Conservation (phyloP, 495 filamentous ascomycete species). For the Xylaria venustula region DNA sequence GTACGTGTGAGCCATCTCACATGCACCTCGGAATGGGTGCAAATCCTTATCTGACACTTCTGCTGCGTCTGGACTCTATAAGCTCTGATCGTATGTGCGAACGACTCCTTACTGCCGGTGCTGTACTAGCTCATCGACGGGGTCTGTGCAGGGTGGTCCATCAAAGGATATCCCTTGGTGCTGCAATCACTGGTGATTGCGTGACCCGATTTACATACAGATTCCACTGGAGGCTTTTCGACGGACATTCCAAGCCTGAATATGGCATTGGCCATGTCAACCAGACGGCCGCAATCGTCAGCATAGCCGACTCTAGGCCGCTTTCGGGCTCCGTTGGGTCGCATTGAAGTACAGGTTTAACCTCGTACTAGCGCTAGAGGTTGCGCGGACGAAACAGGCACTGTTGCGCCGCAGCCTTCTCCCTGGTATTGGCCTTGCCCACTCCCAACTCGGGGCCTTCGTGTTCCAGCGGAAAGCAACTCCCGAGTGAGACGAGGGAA, state of each 20-base stretch:
- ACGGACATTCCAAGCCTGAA: background rate
- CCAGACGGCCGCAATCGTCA: background rate
- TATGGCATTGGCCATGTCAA: background rate
- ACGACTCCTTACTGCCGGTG: background rate
- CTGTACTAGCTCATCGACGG: background rate
- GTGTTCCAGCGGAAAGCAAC: background rate
- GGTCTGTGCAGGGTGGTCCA: conserved; percentile 2
- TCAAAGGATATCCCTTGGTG: background rate
- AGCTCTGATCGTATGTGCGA: conserved; percentile 2
- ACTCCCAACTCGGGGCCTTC: background rate
- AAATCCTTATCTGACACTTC: conserved; percentile 3
- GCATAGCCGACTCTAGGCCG: background rate
- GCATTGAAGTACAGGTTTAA: conserved; percentile 4
- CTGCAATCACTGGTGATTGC: conserved; percentile 7
- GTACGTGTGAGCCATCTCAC: background rate
- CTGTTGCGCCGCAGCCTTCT: conserved; percentile 5
- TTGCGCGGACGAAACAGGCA: background rate
- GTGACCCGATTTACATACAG: conserved; percentile 1
- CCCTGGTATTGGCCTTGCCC: conserved; percentile 4
- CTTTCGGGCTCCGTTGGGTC: background rate
- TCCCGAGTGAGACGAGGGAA: conserved; percentile 5
- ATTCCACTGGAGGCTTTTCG: background rate
- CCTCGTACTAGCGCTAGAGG: background rate
- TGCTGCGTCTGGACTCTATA: conserved; percentile 1
- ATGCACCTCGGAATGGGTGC: conserved; percentile 8